Evolutionary conservation across 139 green algal genomes (phyloP).

Genomic region (Asterochloris sp.): DNA sequence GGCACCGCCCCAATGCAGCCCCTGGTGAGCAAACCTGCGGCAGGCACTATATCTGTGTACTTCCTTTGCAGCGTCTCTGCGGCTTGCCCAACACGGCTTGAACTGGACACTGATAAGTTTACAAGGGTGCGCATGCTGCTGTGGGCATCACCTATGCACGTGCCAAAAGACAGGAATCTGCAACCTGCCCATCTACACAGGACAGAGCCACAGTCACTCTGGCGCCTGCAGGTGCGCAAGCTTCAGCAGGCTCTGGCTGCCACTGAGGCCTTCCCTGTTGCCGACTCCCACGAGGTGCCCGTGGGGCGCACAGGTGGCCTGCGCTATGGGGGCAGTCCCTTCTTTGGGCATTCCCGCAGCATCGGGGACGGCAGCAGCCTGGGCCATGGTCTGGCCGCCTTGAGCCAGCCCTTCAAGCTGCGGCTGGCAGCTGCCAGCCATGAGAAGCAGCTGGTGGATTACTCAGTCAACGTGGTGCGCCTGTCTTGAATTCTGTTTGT

Average conservation of each 20-base stretch:
- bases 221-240: constrained; percentile 63
- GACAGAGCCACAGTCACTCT: neutral
- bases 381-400: constrained; percentile 57
- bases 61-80: neutral
- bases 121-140: neutral
- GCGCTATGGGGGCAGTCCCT: neutral
- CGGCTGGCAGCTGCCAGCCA: constrained; percentile 53
- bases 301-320: neutral
- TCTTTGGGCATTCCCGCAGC: constrained; percentile 1
- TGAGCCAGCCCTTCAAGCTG: constrained; percentile 93
- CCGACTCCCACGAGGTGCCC: constrained; percentile 6
- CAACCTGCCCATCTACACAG: too few relatives aligned
- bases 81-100: neutral
- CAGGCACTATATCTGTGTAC: neutral
- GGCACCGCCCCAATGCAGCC: constrained; percentile 37
- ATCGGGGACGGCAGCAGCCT: constrained; percentile 40
- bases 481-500: too few relatives aligned
- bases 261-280: constrained; percentile 77
- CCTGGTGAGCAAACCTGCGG: constrained; percentile 55
- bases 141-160: too few relatives aligned
- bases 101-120: neutral
- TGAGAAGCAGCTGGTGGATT: constrained; percentile 65
- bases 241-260: constrained; percentile 73
- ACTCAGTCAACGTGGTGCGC: constrained; percentile 79
- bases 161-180: too few relatives aligned